A percentile compares a stretch with the other conserved stretches of the same genome.
These are phyloP conservation scores for Leishmania amazonensis DNA, from an alignment of 208 protist genomes.

Conservation along the genomic window DNA sequence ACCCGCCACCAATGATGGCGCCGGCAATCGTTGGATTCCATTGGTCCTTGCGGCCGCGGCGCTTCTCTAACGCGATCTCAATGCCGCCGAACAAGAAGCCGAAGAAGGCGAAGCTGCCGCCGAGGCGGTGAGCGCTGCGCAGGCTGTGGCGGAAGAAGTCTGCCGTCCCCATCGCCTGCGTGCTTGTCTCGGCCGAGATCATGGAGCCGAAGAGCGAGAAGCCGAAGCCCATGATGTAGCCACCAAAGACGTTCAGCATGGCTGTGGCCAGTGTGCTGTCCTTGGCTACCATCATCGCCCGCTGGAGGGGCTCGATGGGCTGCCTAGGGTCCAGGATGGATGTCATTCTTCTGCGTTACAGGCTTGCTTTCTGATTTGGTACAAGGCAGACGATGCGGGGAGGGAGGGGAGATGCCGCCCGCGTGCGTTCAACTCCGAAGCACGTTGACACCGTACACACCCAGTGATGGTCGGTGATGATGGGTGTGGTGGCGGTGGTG, in stretches of 20 bases:
- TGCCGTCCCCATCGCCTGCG: constrained; percentile 86
- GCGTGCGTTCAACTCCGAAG: not conserved
- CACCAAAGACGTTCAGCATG: constrained; percentile 63
- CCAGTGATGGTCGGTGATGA: too few species aligned
- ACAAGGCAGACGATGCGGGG: not conserved
- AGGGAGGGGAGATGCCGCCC: not conserved
- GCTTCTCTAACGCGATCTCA: constrained; percentile 92
- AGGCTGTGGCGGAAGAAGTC: constrained; percentile 89
- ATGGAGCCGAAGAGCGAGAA: constrained; percentile 91
- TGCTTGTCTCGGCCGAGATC: constrained; percentile 83
- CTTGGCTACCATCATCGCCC: constrained; percentile 60
- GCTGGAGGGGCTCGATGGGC: constrained; percentile 64
- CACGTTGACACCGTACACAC: not conserved
- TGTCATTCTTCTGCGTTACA: constrained; percentile 27
- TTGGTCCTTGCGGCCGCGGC: constrained; percentile 82
- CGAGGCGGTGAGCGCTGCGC: constrained; percentile 62
- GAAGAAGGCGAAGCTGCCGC: constrained; percentile 83
- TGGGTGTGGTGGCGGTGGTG: not conserved
- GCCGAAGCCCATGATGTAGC: constrained; percentile 88
- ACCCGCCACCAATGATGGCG: constrained; percentile 71
- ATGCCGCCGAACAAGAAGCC: constrained; percentile 90
- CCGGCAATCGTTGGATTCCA: constrained; percentile 84
- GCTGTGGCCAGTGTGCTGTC: constrained; percentile 72
- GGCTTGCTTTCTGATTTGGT: not conserved
- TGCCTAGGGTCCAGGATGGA: constrained; percentile 66